Base-by-base conservation (phyloP, 352 stramenopile genomes). In the Pythium volutum region DNA sequence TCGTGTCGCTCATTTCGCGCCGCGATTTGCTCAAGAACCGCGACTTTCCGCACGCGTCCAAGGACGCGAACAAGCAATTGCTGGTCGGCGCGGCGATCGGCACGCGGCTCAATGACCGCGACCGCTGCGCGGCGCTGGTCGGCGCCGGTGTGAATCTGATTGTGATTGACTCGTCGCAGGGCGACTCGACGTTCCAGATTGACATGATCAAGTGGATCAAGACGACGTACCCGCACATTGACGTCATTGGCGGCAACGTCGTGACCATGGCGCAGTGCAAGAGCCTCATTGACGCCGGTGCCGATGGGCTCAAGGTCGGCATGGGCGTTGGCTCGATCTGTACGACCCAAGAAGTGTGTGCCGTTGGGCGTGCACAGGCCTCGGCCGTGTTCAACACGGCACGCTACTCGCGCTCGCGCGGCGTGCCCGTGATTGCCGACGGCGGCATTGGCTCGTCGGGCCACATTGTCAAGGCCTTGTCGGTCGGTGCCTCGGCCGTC, bases 291-390 rank as follows among this genome's bases (percentile, higher is more conserved):
- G 84, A 99, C 47, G 97, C 97, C 29, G 98, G 98, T 43, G 97
- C 96, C 15, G 97, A 99, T 67, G 98, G 97, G n/a, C 84, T 99
- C 47, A 97, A 98, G 64, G 97, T 99, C 43, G 98, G 98, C 62
- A 99, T 99, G 98, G 98, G 98, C 64, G 97, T 99, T 36, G 98
- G 98, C 61, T 99, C 95, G 55, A 99, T 99, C 74, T 99, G 97
- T 81, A 99, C 98, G 36, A 99, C 98, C 25, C 98, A 99, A 81
- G 98, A 99, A 77, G 96, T 99, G 39, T 98, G 96, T 70, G 98
- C 98, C 23, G 97, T 99, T 20, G 98, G 98, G 36, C 94, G 98
- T 64, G 97, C 97, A 9, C 97, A 99, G 81, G 97, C 96, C 12
- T 99, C 96, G 59, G 93, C 97, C 16, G 97, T 99, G 42, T 99